A percentile compares a stretch with the other conserved stretches of the same genome.
Conservation (phyloP, 192 early-diverging fungal species). For the Chytriomyces sp. region DNA sequence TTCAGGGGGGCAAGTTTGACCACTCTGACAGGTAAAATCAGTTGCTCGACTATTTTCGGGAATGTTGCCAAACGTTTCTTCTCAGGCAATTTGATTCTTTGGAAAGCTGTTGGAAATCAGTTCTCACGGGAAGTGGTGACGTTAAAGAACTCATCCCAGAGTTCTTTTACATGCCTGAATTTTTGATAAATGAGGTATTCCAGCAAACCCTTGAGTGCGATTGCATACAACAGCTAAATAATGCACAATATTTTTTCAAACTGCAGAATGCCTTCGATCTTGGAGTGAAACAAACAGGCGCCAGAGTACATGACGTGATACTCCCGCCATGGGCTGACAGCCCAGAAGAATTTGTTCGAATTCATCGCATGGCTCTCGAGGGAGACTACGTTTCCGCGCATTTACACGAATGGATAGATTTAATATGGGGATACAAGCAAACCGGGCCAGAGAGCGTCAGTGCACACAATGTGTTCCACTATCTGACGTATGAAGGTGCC, state of each 20-base stretch:
- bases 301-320: conserved; percentile 64
- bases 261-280: conserved; percentile 71
- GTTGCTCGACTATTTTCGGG: not conserved
- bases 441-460: conserved; percentile 83
- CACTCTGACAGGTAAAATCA: conserved; percentile 56
- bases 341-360: conserved; percentile 80
- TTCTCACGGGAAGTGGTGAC: conserved; percentile 53
- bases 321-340: conserved; percentile 87
- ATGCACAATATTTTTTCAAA: conserved; percentile 34
- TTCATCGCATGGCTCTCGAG: conserved; percentile 77
- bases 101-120: conserved; percentile 59
- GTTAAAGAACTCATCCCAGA: conserved; percentile 96
- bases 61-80: not conserved
- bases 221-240: not conserved
- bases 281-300: conserved; percentile 67
- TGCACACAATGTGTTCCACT: conserved; percentile 93
- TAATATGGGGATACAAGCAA: conserved; percentile 97
- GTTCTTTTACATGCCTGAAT: conserved; percentile 95
- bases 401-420: conserved; percentile 93
- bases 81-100: conserved; percentile 63
- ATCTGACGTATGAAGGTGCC: conserved; percentile 95
- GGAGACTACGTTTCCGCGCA: conserved; percentile 86
- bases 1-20: conserved; percentile 63
- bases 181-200: conserved; percentile 63
- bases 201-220: not conserved